Base-by-base conservation (phyloP, 352 stramenopile species). In the Sclerospora graminicola region DNA sequence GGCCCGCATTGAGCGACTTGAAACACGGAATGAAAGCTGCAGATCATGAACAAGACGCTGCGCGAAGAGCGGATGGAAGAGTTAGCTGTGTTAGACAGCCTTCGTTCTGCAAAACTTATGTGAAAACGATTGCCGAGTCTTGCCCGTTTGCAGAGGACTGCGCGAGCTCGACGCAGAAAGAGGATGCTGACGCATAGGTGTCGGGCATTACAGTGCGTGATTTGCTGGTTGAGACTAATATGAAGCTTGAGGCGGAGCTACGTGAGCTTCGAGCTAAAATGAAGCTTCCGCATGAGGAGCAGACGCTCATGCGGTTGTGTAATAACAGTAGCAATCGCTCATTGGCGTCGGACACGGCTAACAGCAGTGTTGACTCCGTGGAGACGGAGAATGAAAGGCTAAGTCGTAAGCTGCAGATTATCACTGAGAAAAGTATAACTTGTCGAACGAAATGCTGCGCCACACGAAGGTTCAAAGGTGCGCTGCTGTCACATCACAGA, bases 71-170 rank as follows among this genome's bases (percentile, higher is more conserved):
- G n/a, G n/a, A n/a, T n/a, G n/a, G n/a, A n/a, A n/a, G n/a, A n/a
- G n/a, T n/a, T n/a, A n/a, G n/a, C n/a, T n/a, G n/a, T n/a, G n/a
- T n/a, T n/a, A n/a, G n/a, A n/a, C n/a, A n/a, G n/a, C n/a, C n/a
- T n/a, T n/a, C n/a, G n/a, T n/a, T n/a, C n/a, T n/a, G n/a, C n/a
- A n/a, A n/a, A n/a, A n/a, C n/a, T 77, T 0, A 75, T 78, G 53
- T 84, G 82, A 84, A 82, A 61, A 69, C 80, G 73, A 81, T 82
- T 20, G 68, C 68, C 9, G 71, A 84, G 39, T 73, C 71, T 11
- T 53, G 63, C 5, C 54, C 68, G 9, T 78, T n/a, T n/a, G n/a
- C n/a, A n/a, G n/a, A n/a, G n/a, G n/a, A n/a, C n/a, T n/a, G n/a
- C n/a, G n/a, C n/a, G 4, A 50, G 54, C 26, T 46, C 31, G 2